These are phyloP conservation scores for Cladosporium velox DNA, from an alignment of 2,329 filamentous ascomycete genomes.

Conservation along the genomic window DNA sequence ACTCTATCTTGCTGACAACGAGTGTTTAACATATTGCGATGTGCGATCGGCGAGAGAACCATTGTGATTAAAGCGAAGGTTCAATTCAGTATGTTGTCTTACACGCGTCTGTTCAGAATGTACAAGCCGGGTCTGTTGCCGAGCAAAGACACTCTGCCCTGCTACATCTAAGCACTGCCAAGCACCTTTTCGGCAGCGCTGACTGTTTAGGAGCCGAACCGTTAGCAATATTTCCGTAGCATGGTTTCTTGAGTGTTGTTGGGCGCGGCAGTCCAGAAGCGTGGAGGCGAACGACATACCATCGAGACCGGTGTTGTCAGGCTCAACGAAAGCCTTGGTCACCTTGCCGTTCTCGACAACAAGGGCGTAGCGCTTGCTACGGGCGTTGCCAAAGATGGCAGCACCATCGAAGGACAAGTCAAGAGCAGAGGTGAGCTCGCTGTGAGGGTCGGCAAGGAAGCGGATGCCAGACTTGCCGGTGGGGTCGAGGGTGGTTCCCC, in stretches of 20 bases:
- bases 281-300: constrained; percentile 53
- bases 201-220: background rate
- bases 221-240: background rate
- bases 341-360: constrained; percentile 84
- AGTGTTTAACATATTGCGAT: background rate
- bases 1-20: background rate
- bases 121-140: background rate
- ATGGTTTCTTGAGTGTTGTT: background rate
- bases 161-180: constrained; percentile 14
- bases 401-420: constrained; percentile 80
- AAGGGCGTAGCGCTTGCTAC: constrained; percentile 86
- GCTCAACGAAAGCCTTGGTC: constrained; percentile 77
- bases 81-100: background rate
- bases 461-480: constrained; percentile 74
- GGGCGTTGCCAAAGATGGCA: constrained; percentile 76
- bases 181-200: constrained; percentile 20
- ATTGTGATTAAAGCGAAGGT: background rate
- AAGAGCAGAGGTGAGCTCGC: constrained; percentile 77
- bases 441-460: constrained; percentile 81
- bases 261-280: background rate
- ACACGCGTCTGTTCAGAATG: background rate
- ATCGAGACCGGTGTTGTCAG: constrained; percentile 80
- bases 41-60: background rate
- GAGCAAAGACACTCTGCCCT: background rate
- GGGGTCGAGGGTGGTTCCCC: constrained; percentile 77